Conservation (phyloP, 345 rosid species). For the Populus alba region DNA sequence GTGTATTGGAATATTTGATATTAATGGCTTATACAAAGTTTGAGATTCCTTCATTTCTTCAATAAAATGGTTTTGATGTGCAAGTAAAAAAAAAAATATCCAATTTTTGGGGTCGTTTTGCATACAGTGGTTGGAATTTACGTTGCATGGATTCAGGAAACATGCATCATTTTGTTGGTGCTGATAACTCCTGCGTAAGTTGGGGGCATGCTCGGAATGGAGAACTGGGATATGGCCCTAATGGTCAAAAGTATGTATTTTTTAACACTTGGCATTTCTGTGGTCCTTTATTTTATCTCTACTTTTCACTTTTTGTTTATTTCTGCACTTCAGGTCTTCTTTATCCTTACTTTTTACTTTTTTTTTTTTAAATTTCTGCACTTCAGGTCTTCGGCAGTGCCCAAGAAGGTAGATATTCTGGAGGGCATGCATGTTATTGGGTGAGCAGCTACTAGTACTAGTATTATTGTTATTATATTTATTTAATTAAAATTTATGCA, state of each 20-base stretch:
- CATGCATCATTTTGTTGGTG: conserved; percentile 98
- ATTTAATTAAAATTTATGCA: no score
- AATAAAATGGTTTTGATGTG: neutral
- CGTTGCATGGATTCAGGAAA: conserved; percentile 98
- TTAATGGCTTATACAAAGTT: neutral
- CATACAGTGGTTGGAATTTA: conserved; percentile 86
- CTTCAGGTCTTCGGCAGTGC: conserved; percentile 86
- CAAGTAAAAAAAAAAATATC: neutral
- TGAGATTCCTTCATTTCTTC: neutral
- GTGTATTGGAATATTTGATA: neutral
- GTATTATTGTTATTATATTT: neutral
- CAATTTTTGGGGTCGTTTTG: neutral
- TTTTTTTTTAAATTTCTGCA: neutral
- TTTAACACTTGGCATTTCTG: neutral
- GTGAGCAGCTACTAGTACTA: conserved; percentile 31
- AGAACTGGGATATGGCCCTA: conserved; percentile 95
- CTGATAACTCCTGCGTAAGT: conserved; percentile 93
- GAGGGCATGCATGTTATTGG: conserved; percentile 90
- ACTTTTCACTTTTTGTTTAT: conserved; percentile 5
- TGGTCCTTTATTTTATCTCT: neutral
- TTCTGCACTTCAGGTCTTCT: conserved; percentile 65
- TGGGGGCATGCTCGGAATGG: conserved; percentile 97
- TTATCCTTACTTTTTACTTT: no score
- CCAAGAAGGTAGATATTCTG: conserved; percentile 87
- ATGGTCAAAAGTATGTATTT: conserved; percentile 71